A percentile compares a stretch with the other conserved stretches of the same genome.
Evolutionary conservation across 805 yeast genomes (phyloP).

Genomic region (Priceomyces medius): DNA sequence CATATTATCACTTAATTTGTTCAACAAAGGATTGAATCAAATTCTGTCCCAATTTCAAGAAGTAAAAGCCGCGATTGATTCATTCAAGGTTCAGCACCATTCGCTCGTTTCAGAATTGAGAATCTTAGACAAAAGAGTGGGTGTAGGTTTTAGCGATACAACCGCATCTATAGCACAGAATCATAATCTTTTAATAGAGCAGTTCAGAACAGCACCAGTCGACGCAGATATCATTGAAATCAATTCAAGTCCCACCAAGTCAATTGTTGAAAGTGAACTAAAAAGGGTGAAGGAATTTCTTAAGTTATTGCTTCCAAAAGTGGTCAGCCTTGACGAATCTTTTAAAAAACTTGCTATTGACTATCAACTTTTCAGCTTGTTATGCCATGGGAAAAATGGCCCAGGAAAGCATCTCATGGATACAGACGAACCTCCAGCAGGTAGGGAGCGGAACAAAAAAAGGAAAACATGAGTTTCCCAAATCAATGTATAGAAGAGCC

Average conservation of each 20-base stretch:
- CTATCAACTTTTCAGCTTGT: slow-evolving; percentile 1
- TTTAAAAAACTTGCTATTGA: slow-evolving; percentile 3
- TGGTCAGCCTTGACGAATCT: slow-evolving; percentile 11
- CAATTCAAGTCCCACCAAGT: background rate
- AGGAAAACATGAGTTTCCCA: background rate
- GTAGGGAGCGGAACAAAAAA: background rate
- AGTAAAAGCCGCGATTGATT: background rate
- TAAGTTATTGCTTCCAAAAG: slow-evolving; percentile 15
- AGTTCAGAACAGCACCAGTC: background rate
- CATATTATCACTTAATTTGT: background rate
- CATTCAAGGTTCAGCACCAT: background rate
- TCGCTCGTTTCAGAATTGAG: background rate
- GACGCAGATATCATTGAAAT: background rate
- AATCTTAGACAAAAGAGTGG: background rate
- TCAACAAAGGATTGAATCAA: background rate
- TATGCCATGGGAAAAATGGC: background rate
- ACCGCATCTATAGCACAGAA: background rate
- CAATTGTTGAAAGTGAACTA: background rate
- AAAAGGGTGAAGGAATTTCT: slow-evolving; percentile 15
- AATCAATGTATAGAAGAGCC: background rate
- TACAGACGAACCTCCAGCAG: background rate
- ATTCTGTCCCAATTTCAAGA: background rate
- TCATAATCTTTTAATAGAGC: background rate
- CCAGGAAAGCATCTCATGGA: background rate
- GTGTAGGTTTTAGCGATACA: background rate